A percentile compares a stretch with the other conserved stretches of the same genome.
Conservation (phyloP, 1,139 yeast genomes). For the Tardiomyces digboiensis region DNA sequence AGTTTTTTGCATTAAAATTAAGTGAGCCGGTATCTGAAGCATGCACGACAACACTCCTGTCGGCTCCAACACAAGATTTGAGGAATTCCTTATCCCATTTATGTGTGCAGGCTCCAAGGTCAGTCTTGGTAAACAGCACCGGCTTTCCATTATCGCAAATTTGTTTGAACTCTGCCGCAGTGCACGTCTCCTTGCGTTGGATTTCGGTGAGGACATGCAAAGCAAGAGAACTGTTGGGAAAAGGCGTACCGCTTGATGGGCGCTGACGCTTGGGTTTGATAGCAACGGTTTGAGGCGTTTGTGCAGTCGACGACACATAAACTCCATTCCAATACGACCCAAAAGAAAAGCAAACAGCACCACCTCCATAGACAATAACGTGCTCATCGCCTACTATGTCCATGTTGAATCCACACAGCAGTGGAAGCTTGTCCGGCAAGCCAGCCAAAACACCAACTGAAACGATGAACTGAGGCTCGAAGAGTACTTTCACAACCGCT, state of each 20-base stretch:
- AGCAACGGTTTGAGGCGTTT: too few relatives aligned
- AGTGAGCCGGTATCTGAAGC: constrained; percentile 16
- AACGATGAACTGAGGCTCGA: not conserved
- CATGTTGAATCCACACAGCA: constrained; percentile 52
- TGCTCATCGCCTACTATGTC: constrained; percentile 14
- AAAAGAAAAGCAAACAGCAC: constrained; percentile 78
- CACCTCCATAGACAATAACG: constrained; percentile 51
- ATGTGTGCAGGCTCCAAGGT: constrained; percentile 20
- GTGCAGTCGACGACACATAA: not conserved
- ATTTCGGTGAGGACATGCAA: not conserved
- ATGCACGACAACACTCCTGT: constrained; percentile 22
- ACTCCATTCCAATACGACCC: constrained; percentile 56
- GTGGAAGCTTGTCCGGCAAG: constrained; percentile 28
- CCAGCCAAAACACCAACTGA: not conserved
- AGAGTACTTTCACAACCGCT: not conserved
- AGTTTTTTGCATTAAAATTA: constrained; percentile 27
- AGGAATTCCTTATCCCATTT: constrained; percentile 25
- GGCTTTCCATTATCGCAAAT: constrained; percentile 12
- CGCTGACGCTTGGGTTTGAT: too few relatives aligned
- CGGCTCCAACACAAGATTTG: constrained; percentile 18
- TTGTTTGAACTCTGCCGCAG: constrained; percentile 1
- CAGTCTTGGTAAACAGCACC: constrained; percentile 11
- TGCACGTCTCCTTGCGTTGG: not conserved
- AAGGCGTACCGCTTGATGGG: not conserved
- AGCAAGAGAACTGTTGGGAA: not conserved